phyloP scores from a whole-genome alignment of 192 early-diverging fungal genomes.

The Spizellomyces punctatus region DNA sequence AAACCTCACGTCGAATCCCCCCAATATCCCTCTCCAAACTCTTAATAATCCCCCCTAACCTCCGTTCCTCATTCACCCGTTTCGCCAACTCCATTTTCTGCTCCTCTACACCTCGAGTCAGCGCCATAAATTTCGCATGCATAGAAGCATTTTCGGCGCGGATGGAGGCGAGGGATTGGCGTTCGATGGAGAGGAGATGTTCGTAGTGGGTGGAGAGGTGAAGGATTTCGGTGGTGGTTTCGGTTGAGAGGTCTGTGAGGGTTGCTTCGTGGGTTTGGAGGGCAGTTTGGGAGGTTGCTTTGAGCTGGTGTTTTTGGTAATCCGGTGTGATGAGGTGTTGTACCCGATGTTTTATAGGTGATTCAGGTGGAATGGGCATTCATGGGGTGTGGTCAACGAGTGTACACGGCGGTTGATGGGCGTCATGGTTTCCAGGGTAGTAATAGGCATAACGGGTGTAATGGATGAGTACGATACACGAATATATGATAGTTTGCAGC shows the following conservation, averaged over 20 bases:
- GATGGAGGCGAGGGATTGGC: constrained; percentile 40
- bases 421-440: too few relatives aligned
- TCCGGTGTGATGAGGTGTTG: too few relatives aligned
- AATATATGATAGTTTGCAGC: too few relatives aligned
- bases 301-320: constrained; percentile 16
- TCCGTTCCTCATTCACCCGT: constrained; percentile 44
- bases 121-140: constrained; percentile 38
- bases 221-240: constrained; percentile 47
- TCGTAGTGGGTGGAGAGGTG: constrained; percentile 50
- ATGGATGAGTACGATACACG: too few relatives aligned
- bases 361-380: too few relatives aligned
- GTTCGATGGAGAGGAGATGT: constrained; percentile 47
- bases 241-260: constrained; percentile 45
- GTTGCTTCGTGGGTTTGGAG: constrained; percentile 7
- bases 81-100: constrained; percentile 53
- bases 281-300: background rate
- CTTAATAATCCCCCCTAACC: constrained; percentile 49
- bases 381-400: too few relatives aligned
- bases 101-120: constrained; percentile 51
- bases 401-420: too few relatives aligned
- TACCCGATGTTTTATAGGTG: too few relatives aligned
- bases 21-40: constrained; percentile 55
- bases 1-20: constrained; percentile 52
- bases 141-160: constrained; percentile 52
- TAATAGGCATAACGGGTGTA: too few relatives aligned